Conservation (phyloP, 768 basidiomycete genomes). For the Pholiota microspora region DNA sequence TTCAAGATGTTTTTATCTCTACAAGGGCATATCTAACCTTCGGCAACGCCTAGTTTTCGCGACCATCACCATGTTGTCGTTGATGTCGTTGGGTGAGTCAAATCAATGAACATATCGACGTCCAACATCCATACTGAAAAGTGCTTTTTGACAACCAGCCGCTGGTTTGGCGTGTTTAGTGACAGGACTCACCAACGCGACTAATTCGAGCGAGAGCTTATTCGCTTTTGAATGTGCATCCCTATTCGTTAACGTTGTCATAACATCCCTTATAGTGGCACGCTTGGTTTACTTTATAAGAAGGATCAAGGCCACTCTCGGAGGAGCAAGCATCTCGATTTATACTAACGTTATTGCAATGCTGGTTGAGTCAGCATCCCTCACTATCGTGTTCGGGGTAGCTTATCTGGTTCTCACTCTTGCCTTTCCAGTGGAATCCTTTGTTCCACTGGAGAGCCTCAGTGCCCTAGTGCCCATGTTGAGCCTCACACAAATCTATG, state of each 20-base stretch:
- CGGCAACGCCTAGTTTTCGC: neutral
- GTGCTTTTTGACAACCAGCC: neutral
- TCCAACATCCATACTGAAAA: neutral
- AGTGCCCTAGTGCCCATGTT: neutral
- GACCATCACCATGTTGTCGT: neutral
- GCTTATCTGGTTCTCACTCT: neutral
- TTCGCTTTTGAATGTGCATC: neutral
- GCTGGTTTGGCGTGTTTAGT: neutral
- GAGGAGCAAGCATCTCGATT: neutral
- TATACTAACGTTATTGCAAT: neutral
- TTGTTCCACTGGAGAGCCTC: neutral
- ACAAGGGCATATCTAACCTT: neutral
- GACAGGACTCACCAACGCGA: neutral
- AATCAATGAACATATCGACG: neutral
- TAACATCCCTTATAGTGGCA: neutral
- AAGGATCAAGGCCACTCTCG: neutral
- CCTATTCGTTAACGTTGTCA: neutral
- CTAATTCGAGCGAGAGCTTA: neutral
- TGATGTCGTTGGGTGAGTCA: neutral
- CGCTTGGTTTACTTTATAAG: neutral
- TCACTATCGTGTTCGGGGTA: neutral
- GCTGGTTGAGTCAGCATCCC: neutral
- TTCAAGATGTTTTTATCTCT: neutral
- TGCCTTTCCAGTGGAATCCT: neutral
- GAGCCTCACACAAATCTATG: neutral